These are phyloP conservation scores for Aureobasidium sp. DNA, from an alignment of 2,329 filamentous ascomycete genomes.

Conservation along the genomic window DNA sequence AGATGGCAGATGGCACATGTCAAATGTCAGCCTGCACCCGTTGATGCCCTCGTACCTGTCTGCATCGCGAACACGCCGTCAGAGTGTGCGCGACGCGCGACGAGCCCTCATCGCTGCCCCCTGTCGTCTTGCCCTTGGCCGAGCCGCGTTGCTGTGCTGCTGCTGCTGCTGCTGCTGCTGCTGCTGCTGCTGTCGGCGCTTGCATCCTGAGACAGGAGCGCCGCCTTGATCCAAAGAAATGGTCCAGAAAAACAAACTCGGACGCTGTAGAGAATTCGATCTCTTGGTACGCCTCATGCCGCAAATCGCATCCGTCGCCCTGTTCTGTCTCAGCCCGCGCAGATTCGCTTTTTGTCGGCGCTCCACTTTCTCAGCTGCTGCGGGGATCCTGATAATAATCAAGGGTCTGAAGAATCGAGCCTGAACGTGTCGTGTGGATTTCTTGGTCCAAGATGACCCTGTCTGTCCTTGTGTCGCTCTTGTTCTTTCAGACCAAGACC, in stretches of 20 bases:
- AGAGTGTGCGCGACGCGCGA: constrained; percentile 68
- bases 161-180: neutral
- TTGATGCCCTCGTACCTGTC: constrained; percentile 59
- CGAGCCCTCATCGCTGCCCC: constrained; percentile 34
- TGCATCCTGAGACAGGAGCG: constrained; percentile 9
- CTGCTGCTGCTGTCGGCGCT: neutral
- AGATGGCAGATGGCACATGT: too few relatives aligned
- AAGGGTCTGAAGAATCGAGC: neutral
- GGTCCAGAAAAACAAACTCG: too few relatives aligned
- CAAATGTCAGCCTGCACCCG: constrained; percentile 15
- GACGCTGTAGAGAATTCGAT: too few relatives aligned
- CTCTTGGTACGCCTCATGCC: constrained; percentile 4
- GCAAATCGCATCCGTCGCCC: neutral
- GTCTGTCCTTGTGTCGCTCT: too few relatives aligned
- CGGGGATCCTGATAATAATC: neutral
- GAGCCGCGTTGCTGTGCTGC: neutral
- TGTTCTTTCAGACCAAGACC: neutral
- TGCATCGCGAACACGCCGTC: constrained; percentile 72
- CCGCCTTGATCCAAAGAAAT: neutral
- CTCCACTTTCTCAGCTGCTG: constrained; percentile 14
- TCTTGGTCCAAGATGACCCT: too few relatives aligned
- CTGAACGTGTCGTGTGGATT: too few relatives aligned
- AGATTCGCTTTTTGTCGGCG: neutral
- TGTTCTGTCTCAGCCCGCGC: neutral
- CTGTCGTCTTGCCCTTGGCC: constrained; percentile 1